phyloP scores from a whole-genome alignment of 176 grass and related monocot genomes.

The Ananas comosus region DNA sequence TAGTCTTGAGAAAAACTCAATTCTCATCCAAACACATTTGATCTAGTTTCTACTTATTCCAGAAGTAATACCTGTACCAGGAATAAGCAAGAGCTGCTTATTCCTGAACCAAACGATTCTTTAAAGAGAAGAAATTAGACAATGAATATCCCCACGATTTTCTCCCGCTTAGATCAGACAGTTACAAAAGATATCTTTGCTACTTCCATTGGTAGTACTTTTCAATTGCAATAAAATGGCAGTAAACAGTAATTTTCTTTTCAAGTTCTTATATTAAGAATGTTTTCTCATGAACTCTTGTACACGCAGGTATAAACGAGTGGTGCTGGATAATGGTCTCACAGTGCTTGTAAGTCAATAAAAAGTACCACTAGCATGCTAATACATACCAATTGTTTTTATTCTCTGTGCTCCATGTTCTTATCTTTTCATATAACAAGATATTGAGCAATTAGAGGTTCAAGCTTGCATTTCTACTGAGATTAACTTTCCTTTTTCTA shows the following conservation, averaged over 20 bases:
- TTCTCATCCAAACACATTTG: too few species aligned
- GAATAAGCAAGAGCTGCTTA: too few species aligned
- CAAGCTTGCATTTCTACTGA: background rate
- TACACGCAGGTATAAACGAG: conserved; percentile 80
- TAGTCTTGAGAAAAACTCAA: too few species aligned
- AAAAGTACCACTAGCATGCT: background rate
- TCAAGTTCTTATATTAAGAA: background rate
- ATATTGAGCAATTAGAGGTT: conserved; percentile 5
- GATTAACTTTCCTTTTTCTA: background rate
- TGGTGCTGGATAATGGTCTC: conserved; percentile 85
- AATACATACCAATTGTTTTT: background rate
- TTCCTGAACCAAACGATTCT: too few species aligned
- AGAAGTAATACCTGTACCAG: too few species aligned
- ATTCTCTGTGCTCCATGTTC: background rate
- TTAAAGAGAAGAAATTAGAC: too few species aligned
- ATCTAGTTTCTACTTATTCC: too few species aligned
- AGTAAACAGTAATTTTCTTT: background rate
- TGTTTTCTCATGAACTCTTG: conserved; percentile 21
- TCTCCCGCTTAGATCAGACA: background rate
- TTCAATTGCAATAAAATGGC: background rate
- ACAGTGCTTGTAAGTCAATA: conserved; percentile 67
- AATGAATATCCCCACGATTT: too few species aligned
- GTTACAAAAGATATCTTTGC: background rate
- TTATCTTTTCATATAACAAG: background rate
- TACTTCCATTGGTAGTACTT: background rate